A percentile compares a stretch with the other conserved stretches of the same genome.
phyloP scores from a whole-genome alignment of 2,329 filamentous ascomycete genomes.

The Cytospora mali region DNA sequence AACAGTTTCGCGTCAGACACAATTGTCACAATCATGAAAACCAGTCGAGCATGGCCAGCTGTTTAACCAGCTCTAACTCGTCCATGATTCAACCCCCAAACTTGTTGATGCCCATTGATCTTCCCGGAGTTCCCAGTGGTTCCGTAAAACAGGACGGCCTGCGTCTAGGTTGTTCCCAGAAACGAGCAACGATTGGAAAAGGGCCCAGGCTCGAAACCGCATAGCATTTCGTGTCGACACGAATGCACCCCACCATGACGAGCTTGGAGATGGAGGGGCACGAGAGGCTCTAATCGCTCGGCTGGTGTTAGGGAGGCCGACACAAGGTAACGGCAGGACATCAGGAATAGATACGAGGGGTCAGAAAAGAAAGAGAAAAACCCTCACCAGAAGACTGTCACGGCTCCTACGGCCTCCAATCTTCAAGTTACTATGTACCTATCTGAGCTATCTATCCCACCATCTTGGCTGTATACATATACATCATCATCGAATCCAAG shows the following conservation, averaged over 20 bases:
- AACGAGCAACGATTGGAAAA: background rate
- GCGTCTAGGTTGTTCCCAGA: background rate
- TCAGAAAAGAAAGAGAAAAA: too few species aligned
- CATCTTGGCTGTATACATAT: too few species aligned
- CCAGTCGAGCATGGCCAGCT: background rate
- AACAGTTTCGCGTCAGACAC: background rate
- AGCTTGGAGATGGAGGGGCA: background rate
- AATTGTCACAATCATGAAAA: background rate
- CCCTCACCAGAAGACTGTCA: too few species aligned
- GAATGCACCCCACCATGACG: conserved; percentile 16
- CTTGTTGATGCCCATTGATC: background rate
- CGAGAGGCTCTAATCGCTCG: background rate
- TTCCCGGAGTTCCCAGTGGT: background rate
- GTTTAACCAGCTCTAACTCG: background rate
- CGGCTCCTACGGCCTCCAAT: too few species aligned
- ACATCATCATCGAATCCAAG: too few species aligned
- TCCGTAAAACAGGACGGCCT: background rate
- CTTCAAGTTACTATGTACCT: too few species aligned
- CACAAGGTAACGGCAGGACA: too few species aligned
- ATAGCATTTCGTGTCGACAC: conserved; percentile 19
- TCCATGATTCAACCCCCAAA: background rate
- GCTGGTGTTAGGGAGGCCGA: too few species aligned
- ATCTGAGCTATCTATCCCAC: too few species aligned
- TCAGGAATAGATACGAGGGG: too few species aligned
- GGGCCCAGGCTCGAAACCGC: background rate